Evolutionary conservation across 1,139 yeast genomes (phyloP).

Genomic region (Geotrichum macrosporum): DNA sequence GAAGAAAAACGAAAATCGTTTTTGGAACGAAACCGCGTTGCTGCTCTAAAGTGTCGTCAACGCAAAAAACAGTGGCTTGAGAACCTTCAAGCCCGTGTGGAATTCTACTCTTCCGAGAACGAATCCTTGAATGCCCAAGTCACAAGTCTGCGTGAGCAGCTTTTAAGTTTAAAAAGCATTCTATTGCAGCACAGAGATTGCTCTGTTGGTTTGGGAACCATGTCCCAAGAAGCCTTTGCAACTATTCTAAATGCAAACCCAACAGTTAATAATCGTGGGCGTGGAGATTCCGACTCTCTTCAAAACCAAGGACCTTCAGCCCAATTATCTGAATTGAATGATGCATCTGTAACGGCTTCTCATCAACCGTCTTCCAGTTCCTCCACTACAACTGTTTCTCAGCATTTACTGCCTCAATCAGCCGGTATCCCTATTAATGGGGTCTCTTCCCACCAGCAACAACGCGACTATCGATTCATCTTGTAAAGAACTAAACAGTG

Average conservation of each 20-base stretch:
- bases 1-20: slow-evolving; percentile 77
- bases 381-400: too few relatives aligned
- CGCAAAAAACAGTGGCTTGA: slow-evolving; percentile 85
- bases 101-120: slow-evolving; percentile 68
- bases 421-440: too few relatives aligned
- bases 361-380: too few relatives aligned
- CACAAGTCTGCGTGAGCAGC: slow-evolving; percentile 53
- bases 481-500: too few relatives aligned
- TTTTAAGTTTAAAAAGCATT: slow-evolving; percentile 46
- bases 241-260: neutral
- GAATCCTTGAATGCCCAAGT: slow-evolving; percentile 60
- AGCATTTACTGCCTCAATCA: too few relatives aligned
- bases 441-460: too few relatives aligned
- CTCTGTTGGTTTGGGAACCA: slow-evolving; percentile 2
- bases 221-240: slow-evolving; percentile 10
- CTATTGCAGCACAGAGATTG: slow-evolving; percentile 40
- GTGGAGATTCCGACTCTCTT: too few relatives aligned
- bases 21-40: slow-evolving; percentile 85
- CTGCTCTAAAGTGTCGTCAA: slow-evolving; percentile 93
- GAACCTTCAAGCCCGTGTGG: slow-evolving; percentile 73
- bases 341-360: too few relatives aligned
- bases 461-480: too few relatives aligned
- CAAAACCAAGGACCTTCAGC: too few relatives aligned
- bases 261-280: too few relatives aligned
- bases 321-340: too few relatives aligned